A percentile compares a stretch with the other conserved stretches of the same genome.
phyloP scores from a whole-genome alignment of 495 filamentous ascomycete species.

The Parathielavia appendiculata region DNA sequence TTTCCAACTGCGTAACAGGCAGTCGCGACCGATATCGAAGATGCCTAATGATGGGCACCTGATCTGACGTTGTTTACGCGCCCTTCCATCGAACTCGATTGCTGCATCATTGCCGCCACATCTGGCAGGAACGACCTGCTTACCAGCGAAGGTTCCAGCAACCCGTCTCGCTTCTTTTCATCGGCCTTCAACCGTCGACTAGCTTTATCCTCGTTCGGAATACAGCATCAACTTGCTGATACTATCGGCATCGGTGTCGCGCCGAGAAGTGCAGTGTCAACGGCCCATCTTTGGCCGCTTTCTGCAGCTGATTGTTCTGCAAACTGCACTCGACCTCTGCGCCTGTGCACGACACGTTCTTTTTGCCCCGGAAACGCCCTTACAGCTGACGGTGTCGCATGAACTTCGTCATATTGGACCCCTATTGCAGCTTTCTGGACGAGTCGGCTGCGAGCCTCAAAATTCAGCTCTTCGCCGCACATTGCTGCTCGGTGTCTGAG shows the following conservation, averaged over 20 bases:
- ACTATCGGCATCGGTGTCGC: background rate
- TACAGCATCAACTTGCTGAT: background rate
- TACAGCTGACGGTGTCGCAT: background rate
- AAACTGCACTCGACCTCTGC: background rate
- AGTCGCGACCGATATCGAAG: conserved; percentile 17
- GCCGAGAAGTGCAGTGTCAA: background rate
- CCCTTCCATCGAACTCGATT: background rate
- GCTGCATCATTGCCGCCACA: too few relatives aligned
- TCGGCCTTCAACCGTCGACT: conserved; percentile 18
- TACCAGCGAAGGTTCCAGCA: conserved; percentile 1
- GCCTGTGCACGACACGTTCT: too few relatives aligned
- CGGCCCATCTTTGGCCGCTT: conserved; percentile 1
- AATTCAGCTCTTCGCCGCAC: background rate
- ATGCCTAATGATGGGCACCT: conserved; percentile 23
- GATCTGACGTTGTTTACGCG: conserved; percentile 27
- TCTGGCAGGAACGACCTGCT: conserved; percentile 5
- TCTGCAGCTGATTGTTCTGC: background rate
- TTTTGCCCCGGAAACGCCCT: background rate
- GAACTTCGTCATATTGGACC: background rate
- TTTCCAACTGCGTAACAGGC: conserved; percentile 13
- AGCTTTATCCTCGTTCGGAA: conserved; percentile 19
- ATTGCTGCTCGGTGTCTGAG: background rate
- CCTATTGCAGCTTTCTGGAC: too few relatives aligned
- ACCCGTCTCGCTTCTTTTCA: conserved; percentile 2
- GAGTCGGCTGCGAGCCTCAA: background rate